Conservation (phyloP, 352 stramenopile species). For the Globisporangium solare region DNA sequence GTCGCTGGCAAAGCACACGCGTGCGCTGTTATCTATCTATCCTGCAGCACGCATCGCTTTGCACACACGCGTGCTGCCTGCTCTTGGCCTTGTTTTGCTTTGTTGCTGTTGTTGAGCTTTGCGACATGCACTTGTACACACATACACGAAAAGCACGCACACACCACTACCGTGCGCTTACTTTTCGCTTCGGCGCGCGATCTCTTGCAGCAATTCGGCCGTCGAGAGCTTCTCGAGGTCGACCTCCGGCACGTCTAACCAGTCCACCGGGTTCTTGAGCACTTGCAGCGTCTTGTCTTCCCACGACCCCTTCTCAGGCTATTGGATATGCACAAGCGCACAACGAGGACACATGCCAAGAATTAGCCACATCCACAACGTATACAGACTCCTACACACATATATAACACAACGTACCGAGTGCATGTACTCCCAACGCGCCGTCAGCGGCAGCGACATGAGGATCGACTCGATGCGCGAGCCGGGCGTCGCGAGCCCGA, state of each 20-base stretch:
- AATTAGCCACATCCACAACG: not conserved
- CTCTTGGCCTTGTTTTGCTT: not conserved
- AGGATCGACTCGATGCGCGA: slow-evolving; percentile 98
- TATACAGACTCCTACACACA: slow-evolving; percentile 5
- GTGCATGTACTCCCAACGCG: slow-evolving; percentile 96
- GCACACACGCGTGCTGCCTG: too few species aligned
- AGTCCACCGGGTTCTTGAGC: slow-evolving; percentile 93
- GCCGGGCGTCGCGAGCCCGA: slow-evolving; percentile 94
- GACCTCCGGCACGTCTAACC: slow-evolving; percentile 84
- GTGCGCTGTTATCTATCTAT: too few species aligned
- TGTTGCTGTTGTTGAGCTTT: not conserved
- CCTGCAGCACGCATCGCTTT: too few species aligned
- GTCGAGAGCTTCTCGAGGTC: slow-evolving; percentile 70
- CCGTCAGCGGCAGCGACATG: slow-evolving; percentile 97
- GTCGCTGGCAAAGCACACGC: too few species aligned
- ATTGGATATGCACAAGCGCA: slow-evolving; percentile 24
- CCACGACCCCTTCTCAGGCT: slow-evolving; percentile 84
- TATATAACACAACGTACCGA: slow-evolving; percentile 18
- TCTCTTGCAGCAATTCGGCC: slow-evolving; percentile 68
- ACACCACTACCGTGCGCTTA: slow-evolving; percentile 1
- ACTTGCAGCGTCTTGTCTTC: slow-evolving; percentile 93
- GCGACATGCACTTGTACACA: not conserved
- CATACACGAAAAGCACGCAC: too few species aligned
- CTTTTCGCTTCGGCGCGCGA: slow-evolving; percentile 65
- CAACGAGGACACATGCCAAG: not conserved